A percentile compares a stretch with the other conserved stretches of the same genome.
These are phyloP conservation scores for Beauveria scarabaeidicola DNA, from an alignment of 2,329 filamentous ascomycete species.

Conservation along the genomic window DNA sequence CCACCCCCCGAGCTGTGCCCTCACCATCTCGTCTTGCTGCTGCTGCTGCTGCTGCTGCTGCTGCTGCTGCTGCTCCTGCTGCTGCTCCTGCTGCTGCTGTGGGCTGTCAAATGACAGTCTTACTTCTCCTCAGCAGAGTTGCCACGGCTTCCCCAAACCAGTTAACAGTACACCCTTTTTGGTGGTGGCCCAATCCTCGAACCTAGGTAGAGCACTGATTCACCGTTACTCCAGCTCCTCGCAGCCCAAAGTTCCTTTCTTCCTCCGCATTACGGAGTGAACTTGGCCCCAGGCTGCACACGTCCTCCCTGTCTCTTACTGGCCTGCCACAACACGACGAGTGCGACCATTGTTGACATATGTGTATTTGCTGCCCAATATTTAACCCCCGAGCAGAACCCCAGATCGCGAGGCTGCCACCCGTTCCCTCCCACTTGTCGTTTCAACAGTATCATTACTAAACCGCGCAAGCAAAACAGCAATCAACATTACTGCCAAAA, in stretches of 20 bases:
- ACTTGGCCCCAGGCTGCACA: conserved; percentile 6
- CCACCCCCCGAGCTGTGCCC: conserved; percentile 3
- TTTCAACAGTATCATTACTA: neutral
- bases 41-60: too few relatives aligned
- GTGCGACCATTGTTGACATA: conserved; percentile 9
- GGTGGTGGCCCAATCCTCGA: conserved; percentile 10
- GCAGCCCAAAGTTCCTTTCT: conserved; percentile 8
- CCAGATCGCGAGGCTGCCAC: conserved; percentile 2
- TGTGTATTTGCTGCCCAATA: conserved; percentile 10
- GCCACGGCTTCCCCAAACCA: conserved; percentile 4
- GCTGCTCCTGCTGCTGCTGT: neutral
- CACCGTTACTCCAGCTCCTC: conserved; percentile 7
- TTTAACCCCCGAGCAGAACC: conserved; percentile 10
- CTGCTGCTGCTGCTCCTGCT: too few relatives aligned
- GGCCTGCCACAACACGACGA: conserved; percentile 6
- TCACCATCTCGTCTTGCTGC: neutral
- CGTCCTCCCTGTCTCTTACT: conserved; percentile 8
- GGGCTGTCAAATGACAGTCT: conserved; percentile 9
- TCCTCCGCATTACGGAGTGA: conserved; percentile 10
- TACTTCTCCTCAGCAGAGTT: neutral
- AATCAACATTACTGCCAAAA: neutral
- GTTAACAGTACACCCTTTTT: neutral
- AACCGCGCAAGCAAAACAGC: neutral
- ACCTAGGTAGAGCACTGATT: neutral
- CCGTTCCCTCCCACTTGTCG: neutral